These are phyloP conservation scores for Diplosphaera chodatii DNA, from an alignment of 139 green algal genomes.

Conservation along the genomic window DNA sequence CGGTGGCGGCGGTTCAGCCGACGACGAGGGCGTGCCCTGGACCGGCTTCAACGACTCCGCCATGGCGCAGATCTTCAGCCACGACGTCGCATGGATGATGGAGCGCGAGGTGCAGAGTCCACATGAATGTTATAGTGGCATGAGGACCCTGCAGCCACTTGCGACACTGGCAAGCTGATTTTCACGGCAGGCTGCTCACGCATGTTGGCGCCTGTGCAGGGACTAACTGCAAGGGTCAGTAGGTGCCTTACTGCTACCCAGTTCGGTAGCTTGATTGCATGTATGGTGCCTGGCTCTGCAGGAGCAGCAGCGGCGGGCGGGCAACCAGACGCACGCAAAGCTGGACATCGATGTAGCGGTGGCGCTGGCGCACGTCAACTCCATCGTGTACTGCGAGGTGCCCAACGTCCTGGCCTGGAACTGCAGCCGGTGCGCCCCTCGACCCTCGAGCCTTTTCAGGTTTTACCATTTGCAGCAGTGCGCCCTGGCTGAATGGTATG, in stretches of 20 bases:
- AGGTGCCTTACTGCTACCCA: too few species aligned
- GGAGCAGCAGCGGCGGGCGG: background rate
- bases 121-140: too few species aligned
- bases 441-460: too few species aligned
- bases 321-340: background rate
- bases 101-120: slow-evolving; percentile 7
- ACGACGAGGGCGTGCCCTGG: slow-evolving; percentile 1
- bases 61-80: slow-evolving; percentile 6
- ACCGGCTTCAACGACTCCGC: slow-evolving; percentile 13
- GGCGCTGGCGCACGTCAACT: slow-evolving; percentile 36
- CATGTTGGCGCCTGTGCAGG: too few species aligned
- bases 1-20: too few species aligned
- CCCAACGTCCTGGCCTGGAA: slow-evolving; percentile 56
- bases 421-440: slow-evolving; percentile 73
- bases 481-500: background rate
- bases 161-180: background rate
- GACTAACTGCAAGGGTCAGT: too few species aligned
- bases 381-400: slow-evolving; percentile 60
- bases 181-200: too few species aligned
- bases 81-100: slow-evolving; percentile 16
- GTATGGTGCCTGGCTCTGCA: background rate
- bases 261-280: background rate
- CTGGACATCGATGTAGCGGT: slow-evolving; percentile 42
- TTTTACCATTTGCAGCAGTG: too few species aligned
- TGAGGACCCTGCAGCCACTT: background rate